These are phyloP conservation scores for Aspergillus cejpii DNA, from an alignment of 2,329 filamentous ascomycete genomes.

Conservation along the genomic window DNA sequence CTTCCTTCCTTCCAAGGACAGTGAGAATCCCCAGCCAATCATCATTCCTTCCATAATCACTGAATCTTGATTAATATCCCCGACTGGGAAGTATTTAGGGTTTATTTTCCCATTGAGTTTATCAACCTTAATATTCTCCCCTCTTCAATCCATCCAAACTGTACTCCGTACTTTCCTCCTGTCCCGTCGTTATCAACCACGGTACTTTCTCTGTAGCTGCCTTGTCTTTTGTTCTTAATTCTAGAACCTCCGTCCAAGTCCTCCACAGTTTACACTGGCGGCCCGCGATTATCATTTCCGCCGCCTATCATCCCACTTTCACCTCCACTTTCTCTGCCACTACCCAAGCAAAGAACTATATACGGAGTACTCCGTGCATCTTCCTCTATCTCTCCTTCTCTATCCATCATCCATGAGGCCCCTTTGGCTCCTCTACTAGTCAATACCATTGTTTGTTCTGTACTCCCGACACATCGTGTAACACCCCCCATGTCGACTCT, in stretches of 20 bases:
- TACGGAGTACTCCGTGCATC: not conserved
- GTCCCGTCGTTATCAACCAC: too few relatives aligned
- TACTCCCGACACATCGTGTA: not conserved
- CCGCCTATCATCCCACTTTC: not conserved
- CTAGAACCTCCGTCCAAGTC: too few relatives aligned
- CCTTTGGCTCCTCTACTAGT: not conserved
- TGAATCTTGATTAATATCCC: too few relatives aligned
- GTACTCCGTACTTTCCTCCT: not conserved
- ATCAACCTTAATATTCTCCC: too few relatives aligned
- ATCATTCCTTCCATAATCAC: too few relatives aligned
- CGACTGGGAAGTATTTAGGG: too few relatives aligned
- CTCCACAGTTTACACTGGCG: too few relatives aligned
- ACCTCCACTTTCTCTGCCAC: not conserved
- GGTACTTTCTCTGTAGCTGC: too few relatives aligned
- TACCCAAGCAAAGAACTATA: not conserved
- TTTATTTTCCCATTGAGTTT: too few relatives aligned
- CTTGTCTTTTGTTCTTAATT: too few relatives aligned
- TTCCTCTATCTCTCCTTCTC: not conserved
- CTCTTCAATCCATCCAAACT: not conserved
- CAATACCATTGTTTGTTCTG: not conserved
- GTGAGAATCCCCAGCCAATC: too few relatives aligned
- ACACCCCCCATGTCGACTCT: constrained; percentile 15
- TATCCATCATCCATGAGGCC: not conserved
- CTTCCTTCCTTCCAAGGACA: not conserved
- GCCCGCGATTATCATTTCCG: not conserved